A percentile compares a stretch with the other conserved stretches of the same genome.
phyloP scores from a whole-genome alignment of 1,284 basidiomycete species.

The Vanrija sp. region DNA sequence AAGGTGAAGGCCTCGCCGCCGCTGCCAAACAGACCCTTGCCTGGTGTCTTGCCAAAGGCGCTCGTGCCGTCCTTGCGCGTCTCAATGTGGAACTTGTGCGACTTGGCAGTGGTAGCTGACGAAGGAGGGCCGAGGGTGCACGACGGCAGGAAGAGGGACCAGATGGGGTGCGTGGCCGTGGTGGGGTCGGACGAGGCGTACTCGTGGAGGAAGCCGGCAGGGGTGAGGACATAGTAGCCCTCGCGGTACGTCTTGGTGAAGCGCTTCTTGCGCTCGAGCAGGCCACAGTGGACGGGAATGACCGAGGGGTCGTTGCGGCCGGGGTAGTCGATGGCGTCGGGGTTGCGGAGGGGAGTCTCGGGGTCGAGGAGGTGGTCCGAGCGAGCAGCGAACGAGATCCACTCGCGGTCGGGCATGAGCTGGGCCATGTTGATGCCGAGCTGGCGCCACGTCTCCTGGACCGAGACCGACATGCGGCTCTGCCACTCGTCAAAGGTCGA shows the following conservation, averaged over 20 bases:
- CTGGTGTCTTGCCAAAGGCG: slow-evolving; percentile 57
- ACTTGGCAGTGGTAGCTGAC: slow-evolving; percentile 59
- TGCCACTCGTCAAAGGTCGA: slow-evolving; percentile 97
- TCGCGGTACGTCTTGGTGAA: slow-evolving; percentile 89
- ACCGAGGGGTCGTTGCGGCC: slow-evolving; percentile 90
- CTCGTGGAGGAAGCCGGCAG: slow-evolving; percentile 93
- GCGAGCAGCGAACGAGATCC: slow-evolving; percentile 92
- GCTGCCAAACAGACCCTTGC: slow-evolving; percentile 54
- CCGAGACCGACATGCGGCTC: slow-evolving; percentile 71
- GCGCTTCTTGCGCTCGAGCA: slow-evolving; percentile 94
- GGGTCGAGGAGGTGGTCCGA: slow-evolving; percentile 96
- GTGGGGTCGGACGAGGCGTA: slow-evolving; percentile 76
- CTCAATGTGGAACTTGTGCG: slow-evolving; percentile 98
- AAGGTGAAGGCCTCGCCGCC: slow-evolving; percentile 77
- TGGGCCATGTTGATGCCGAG: slow-evolving; percentile 76
- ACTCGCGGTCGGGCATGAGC: slow-evolving; percentile 87
- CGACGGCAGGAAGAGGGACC: slow-evolving; percentile 87
- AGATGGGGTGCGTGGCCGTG: slow-evolving; percentile 64
- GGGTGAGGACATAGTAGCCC: slow-evolving; percentile 87
- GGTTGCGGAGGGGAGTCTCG: slow-evolving; percentile 84
- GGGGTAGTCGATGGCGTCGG: slow-evolving; percentile 78
- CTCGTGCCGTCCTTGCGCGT: slow-evolving; percentile 67
- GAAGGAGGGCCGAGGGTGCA: slow-evolving; percentile 97
- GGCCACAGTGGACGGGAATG: slow-evolving; percentile 80
- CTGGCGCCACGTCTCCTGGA: slow-evolving; percentile 74